Evolutionary conservation across 2,329 filamentous ascomycete species (phyloP).

Genomic region (Trichoderma sp.): DNA sequence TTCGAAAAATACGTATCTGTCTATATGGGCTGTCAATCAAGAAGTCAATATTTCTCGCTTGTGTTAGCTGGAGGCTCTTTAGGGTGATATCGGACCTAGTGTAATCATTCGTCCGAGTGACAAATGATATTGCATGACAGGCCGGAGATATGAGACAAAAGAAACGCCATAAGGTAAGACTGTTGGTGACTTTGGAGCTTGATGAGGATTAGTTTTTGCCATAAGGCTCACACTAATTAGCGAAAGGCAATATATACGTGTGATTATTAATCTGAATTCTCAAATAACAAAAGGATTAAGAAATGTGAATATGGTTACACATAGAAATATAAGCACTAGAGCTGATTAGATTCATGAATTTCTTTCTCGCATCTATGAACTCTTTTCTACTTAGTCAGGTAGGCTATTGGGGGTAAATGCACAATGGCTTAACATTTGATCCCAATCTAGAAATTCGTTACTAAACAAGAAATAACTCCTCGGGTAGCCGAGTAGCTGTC

Average conservation of each 20-base stretch:
- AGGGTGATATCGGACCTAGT: background rate
- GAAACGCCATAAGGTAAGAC: background rate
- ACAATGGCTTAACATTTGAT: background rate
- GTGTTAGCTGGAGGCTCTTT: background rate
- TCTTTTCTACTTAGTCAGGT: background rate
- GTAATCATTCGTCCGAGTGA: background rate
- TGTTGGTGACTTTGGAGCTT: background rate
- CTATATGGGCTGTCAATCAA: background rate
- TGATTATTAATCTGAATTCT: background rate
- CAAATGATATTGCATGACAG: background rate
- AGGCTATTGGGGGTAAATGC: background rate
- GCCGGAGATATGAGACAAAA: background rate
- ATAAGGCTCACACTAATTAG: background rate
- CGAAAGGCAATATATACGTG: background rate
- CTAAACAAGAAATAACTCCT: background rate
- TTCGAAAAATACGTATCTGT: background rate
- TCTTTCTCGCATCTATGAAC: background rate
- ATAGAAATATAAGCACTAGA: background rate
- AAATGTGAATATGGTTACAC: background rate
- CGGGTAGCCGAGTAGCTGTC: background rate
- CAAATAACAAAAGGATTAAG: background rate
- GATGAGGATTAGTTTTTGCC: background rate
- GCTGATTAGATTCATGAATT: background rate
- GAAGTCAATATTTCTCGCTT: background rate
- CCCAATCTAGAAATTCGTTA: background rate